Base-by-base conservation (phyloP, 2,329 filamentous ascomycete species). In the Metarhizium robertsii region DNA sequence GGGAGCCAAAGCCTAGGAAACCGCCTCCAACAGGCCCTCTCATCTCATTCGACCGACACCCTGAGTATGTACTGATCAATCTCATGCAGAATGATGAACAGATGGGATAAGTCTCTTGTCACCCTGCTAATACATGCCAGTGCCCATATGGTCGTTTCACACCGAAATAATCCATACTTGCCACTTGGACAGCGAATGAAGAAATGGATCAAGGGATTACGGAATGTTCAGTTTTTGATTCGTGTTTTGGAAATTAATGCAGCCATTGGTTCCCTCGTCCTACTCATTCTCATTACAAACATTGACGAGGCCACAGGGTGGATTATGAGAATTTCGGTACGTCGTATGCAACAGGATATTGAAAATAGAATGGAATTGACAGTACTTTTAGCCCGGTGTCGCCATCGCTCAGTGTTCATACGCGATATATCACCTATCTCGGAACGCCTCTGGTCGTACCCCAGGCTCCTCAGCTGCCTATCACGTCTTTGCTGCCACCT, bases 401-500 rank as follows among this genome's bases (percentile, higher is more conserved):
- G 86, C 87, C 53, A 79, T 86, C 50, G 63, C 88, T 4, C 85
- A 91, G 67, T 84, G 82, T 16, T 64, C 84, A 18, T 97, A 97
- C 69, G 88, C 81, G 46, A 79, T 95, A 58, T 94, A 88, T 64
- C 91, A 96, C 68, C 81, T 95, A 43, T 77, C 81, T 14, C 83
- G 88, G 36, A 82, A 85, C 42, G 80, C 88, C 1, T 83, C 83
- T 50, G 81, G 78, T 48, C 84, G 91, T 53, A 84, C 91, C 0
- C 85, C 92, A 0, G 86, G 78, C 3, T 95, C 90, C 25, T 89
- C 90, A 18, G 86, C 90, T 14, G 92, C 90, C 60, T 97, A 97
- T 71, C 90, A 95, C 71, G 73, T 94, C 56, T 97, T 96, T 68
- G 84, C 91, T 2, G 78, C 82, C 11, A 73, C 90, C 47, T 80